Conservation (phyloP, 805 yeast species). For the Debaryomyces hansenii region DNA sequence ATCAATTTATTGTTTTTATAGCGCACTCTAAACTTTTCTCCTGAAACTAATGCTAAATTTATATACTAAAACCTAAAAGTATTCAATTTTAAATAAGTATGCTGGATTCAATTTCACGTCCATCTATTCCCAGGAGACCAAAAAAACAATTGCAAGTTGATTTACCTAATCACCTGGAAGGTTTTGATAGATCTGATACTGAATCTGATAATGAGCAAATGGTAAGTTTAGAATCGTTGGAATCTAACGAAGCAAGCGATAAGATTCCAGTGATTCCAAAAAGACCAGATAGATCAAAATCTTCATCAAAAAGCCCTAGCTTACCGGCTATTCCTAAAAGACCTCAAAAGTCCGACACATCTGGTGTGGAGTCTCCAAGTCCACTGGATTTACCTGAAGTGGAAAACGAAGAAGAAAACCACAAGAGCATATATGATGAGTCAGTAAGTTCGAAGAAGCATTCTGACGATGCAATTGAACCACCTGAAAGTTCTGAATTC, state of each 20-base stretch:
- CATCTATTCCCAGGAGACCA: conserved; percentile 14
- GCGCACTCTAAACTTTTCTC: no score
- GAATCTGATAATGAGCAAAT: conserved; percentile 12
- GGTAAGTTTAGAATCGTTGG: background rate
- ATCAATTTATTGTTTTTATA: no score
- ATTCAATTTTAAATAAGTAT: background rate
- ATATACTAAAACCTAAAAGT: no score
- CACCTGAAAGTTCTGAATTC: background rate
- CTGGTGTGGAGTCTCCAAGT: conserved; percentile 14
- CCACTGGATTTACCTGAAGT: background rate
- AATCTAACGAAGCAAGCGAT: conserved; percentile 1
- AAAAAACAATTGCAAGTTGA: background rate
- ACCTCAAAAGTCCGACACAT: conserved; percentile 4
- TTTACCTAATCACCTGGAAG: background rate
- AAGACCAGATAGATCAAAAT: conserved; percentile 10
- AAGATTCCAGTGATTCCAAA: conserved; percentile 13
- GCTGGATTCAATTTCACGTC: conserved; percentile 2
- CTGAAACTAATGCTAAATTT: no score
- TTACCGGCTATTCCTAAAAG: conserved; percentile 12
- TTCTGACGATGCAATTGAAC: background rate
- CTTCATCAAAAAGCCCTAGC: background rate
- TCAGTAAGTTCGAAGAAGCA: background rate
- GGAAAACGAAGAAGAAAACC: background rate
- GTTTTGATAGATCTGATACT: background rate
- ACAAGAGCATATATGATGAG: background rate